Percentiles rank a stretch among this genome's conserved stretches.
These are phyloP conservation scores for Solanum sejunctum DNA, from an alignment of 257 asterid species.

Conservation along the genomic window DNA sequence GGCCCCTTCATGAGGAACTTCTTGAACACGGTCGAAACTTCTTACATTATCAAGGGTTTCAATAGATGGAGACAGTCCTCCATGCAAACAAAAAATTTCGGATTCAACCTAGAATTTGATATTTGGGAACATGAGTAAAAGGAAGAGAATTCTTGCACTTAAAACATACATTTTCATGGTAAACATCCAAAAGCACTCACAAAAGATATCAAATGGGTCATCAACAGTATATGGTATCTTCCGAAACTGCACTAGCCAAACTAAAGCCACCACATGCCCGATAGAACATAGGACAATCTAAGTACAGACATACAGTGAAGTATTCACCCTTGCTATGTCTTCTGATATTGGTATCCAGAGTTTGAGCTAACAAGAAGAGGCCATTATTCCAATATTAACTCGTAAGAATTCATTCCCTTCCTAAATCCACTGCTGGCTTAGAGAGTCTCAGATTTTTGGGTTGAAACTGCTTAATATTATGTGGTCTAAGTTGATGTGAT, in stretches of 20 bases:
- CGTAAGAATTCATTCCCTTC: not conserved
- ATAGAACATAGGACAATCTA: not conserved
- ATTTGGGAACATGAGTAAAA: not conserved
- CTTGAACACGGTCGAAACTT: constrained; percentile 96
- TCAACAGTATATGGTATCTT: not conserved
- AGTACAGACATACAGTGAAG: not conserved
- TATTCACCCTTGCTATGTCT: not conserved
- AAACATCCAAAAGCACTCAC: not conserved
- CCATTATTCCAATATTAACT: not conserved
- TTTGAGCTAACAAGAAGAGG: not conserved
- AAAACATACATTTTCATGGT: not conserved
- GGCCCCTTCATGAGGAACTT: constrained; percentile 98
- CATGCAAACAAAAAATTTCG: constrained; percentile 89
- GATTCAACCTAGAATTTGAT: constrained; percentile 67
- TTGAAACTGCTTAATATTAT: not conserved
- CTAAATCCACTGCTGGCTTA: not conserved
- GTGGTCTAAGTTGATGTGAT: not conserved
- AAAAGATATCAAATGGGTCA: not conserved
- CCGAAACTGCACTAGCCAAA: not conserved
- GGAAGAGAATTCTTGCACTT: not conserved
- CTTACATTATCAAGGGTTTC: constrained; percentile 91
- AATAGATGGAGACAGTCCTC: constrained; percentile 88
- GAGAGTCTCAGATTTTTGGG: not conserved
- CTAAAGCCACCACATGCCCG: not conserved
- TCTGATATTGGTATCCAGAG: not conserved